Percentiles rank a stretch among this genome's conserved stretches.
Evolutionary conservation across 228 moss, liverwort and hornwort genomes (phyloP).

Genomic region (Sphagnum magellanicum): DNA sequence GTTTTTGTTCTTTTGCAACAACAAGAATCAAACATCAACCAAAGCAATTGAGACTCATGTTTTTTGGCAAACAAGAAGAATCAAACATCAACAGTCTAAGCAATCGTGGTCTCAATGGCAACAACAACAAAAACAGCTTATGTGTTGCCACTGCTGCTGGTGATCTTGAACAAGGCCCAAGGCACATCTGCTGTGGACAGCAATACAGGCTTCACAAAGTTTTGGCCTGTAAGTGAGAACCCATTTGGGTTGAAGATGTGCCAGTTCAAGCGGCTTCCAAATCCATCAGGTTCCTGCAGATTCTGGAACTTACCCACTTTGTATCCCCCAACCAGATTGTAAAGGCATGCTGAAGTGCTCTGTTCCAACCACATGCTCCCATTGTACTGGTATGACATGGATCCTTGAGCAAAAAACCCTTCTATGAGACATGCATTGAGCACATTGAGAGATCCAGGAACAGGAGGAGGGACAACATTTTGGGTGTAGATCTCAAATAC

Average conservation of each 20-base stretch:
- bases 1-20: too few relatives aligned
- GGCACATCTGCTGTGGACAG: slow-evolving; percentile 5
- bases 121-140: slow-evolving; percentile 11
- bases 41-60: too few relatives aligned
- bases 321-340: slow-evolving; percentile 22
- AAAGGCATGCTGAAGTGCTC: slow-evolving; percentile 14
- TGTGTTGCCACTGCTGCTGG: slow-evolving; percentile 18
- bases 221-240: slow-evolving; percentile 22
- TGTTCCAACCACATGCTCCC: slow-evolving; percentile 10
- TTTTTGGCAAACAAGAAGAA: too few relatives aligned
- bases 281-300: slow-evolving; percentile 3
- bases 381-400: slow-evolving; percentile 16
- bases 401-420: slow-evolving; percentile 19
- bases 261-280: slow-evolving; percentile 20
- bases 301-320: slow-evolving; percentile 23
- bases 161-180: slow-evolving; percentile 35
- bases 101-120: too few relatives aligned
- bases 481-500: slow-evolving; percentile 32
- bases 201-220: slow-evolving; percentile 9
- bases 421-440: slow-evolving; percentile 16
- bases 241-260: slow-evolving; percentile 22
- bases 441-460: slow-evolving; percentile 14
- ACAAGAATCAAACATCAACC: too few relatives aligned
- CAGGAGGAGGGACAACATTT: slow-evolving; percentile 23
- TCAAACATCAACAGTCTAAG: neutral